phyloP scores from a whole-genome alignment of 139 green algal genomes.

The Dunaliella primolecta region DNA sequence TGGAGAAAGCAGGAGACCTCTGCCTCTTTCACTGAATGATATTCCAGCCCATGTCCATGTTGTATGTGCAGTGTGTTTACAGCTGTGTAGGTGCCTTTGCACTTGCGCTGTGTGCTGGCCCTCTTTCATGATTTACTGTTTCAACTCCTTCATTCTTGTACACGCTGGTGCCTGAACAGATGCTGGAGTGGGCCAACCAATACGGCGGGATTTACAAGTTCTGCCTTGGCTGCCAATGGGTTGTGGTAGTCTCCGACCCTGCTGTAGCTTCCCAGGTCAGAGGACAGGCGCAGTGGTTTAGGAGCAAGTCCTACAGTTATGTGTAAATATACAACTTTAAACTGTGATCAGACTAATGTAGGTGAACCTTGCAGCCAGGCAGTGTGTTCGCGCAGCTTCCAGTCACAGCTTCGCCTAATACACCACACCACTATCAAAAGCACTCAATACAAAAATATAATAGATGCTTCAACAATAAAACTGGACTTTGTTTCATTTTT shows the following conservation, averaged over 20 bases:
- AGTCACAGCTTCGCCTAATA: too few species aligned
- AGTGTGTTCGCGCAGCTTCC: too few species aligned
- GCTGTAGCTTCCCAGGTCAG: conserved; percentile 14
- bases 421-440: too few species aligned
- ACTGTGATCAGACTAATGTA: neutral
- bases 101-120: too few species aligned
- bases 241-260: conserved; percentile 47
- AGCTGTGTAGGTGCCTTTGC: too few species aligned
- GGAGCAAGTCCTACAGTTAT: neutral
- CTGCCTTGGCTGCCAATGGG: conserved; percentile 46
- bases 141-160: neutral
- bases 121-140: too few species aligned
- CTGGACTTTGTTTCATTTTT: too few species aligned
- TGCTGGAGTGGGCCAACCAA: conserved; percentile 50
- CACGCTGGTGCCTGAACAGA: conserved; percentile 10
- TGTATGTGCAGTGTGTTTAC: neutral
- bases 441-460: too few species aligned
- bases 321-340: neutral
- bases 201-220: conserved; percentile 49
- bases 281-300: neutral
- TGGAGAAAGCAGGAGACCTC: neutral
- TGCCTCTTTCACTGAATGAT: neutral
- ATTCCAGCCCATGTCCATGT: neutral
- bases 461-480: too few species aligned
- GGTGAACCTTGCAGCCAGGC: neutral